Evolutionary conservation across 805 yeast genomes (phyloP).

Genomic region (Candida insectalens): DNA sequence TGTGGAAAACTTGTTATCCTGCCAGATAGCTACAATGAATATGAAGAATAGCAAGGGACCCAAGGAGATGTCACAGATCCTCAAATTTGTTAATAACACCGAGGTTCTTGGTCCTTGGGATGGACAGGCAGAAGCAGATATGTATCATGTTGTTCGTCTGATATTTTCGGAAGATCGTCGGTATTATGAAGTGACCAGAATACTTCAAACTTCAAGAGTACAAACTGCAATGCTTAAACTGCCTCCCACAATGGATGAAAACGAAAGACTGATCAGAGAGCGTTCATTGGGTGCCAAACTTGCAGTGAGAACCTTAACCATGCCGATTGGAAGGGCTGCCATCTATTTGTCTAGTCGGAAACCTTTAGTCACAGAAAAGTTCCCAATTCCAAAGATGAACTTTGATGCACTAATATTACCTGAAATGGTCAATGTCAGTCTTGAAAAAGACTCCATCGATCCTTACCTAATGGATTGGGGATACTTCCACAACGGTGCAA

Average conservation of each 20-base stretch:
- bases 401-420: conserved; percentile 61
- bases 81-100: conserved; percentile 29
- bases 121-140: conserved; percentile 60
- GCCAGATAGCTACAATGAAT: neutral
- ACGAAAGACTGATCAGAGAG: conserved; percentile 46
- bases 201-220: conserved; percentile 60
- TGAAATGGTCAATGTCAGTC: conserved; percentile 46
- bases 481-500: conserved; percentile 83
- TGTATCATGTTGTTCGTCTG: conserved; percentile 55
- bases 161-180: conserved; percentile 74
- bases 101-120: conserved; percentile 56
- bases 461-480: conserved; percentile 63
- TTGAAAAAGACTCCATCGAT: conserved; percentile 45
- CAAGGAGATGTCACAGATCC: conserved; percentile 33
- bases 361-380: conserved; percentile 79
- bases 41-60: conserved; percentile 1
- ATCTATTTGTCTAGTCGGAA: conserved; percentile 55
- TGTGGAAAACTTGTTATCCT: neutral
- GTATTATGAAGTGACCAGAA: conserved; percentile 62
- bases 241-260: conserved; percentile 37
- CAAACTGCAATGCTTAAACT: conserved; percentile 40
- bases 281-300: conserved; percentile 46
- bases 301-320: conserved; percentile 62
- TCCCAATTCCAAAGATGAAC: conserved; percentile 69
- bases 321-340: conserved; percentile 74